Base-by-base conservation (phyloP, 169 alveolate species). In the Plasmodium relictum region DNA sequence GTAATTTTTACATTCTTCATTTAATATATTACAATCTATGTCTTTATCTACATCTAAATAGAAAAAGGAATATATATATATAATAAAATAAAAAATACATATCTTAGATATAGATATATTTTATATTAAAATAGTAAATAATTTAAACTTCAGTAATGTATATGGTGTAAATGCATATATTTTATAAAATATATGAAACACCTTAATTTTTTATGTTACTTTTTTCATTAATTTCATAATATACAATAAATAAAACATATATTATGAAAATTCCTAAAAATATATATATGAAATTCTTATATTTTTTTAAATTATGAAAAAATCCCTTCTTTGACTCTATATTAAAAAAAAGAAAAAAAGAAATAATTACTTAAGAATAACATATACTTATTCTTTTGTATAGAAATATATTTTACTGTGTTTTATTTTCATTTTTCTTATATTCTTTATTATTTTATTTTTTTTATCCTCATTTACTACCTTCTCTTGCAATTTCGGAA, bases 1-100 rank as follows among this genome's bases (percentile, higher is more conserved):
- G 50, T 76, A 76, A 12, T 7, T 44, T 8, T 62, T 14, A 26
- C 88, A 76, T 76, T n/a, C 63, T 45, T 44, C 74, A 69, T 76
- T 76, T 52, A 76, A 63, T 39, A 62, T 76, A 18, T 76, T 63
- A 20, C 88, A 76, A 42, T 76, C 66, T 54, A 76, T 18, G 1
- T 61, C 69, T 20, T 62, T 62, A 41, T 76, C 88, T 1, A 20
- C 76, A 20, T 62, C 88, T 76, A 42, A 52, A 50, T 37, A 37
- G 50, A 22, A 20, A 14, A 14, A n/a, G 16, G 56, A 8, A 54
- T 16, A 39, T 22, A 12, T 26, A n/a, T 14, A 37, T 22, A 45
- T 10, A 12, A 6, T 20, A 42, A 20, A 45, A 70, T 24, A 48
- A 24, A 3, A 4, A 10, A 9, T 48, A 20, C 45, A 22, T 50